Base-by-base conservation (phyloP, 768 basidiomycete species). In the Hemileccinum impolitum region DNA sequence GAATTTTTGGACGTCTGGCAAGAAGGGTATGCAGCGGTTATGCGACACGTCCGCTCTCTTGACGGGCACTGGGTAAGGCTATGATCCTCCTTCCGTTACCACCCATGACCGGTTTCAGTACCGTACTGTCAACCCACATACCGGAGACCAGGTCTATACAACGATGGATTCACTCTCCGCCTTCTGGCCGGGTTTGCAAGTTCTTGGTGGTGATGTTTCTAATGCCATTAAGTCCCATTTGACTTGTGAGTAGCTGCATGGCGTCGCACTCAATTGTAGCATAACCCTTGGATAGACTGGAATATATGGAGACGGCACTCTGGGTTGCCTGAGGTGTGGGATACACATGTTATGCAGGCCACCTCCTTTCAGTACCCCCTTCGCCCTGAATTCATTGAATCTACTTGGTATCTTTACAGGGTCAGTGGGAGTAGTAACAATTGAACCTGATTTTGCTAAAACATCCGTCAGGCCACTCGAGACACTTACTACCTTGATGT, bases 101-200 rank as follows among this genome's bases (percentile, higher is more conserved):
- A 50, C 23, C 28, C 32, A 52, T 47, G 17, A 47, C 39, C 37
- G 9, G 34, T 19, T 37, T 25, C 59, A 96, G 94, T 97, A 85
- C 73, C 87, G 90, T 39, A 82, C 78, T 19, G 82, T 94, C n/a
- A 82, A 90, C 50, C 88, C 94, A 70, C 71, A 80, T 43, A 81
- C 73, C 25, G 92, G 94, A 17, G 85, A 90, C 51, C 72, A 82
- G 6, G 75, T 84, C 7, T 90, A 85, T 60, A 70, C 76, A 39
- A 87, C 84, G n/a, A 74, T 95, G n/a, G 96, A 99, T 65, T 96
- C 93, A 2, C 72, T 99, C 14, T 91, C 93, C 2, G 94, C 96
- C 1, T 99, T 98, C 66, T 93, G 94, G 84, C 92, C 95, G n/a
- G 96, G 94, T 18, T 73, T 97, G 14, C 95, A 96, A 69, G 88